Base-by-base conservation (phyloP, 2,329 filamentous ascomycete species). In the Parastagonospora avenae region DNA sequence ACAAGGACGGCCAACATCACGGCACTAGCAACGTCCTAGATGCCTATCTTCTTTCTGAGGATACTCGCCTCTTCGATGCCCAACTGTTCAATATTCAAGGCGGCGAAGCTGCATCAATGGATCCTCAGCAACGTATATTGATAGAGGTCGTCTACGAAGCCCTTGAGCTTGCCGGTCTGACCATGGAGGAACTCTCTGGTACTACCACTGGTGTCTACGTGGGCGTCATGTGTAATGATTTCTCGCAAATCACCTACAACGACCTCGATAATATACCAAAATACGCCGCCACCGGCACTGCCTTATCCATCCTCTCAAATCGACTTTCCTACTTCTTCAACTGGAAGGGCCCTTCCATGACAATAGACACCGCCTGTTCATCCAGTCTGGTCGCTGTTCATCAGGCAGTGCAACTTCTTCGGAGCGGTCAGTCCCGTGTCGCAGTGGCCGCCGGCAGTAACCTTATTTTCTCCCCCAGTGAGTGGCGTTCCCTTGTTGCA, bases 351-450 rank as follows among this genome's bases (percentile, higher is more conserved):
- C 67, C 73, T 1, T 69, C 67, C 16, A 65, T 77, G 28, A 73
- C 71, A 4, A 44, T 76, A 9, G 73, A 76, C 31, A 77, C 75
- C 1, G 74, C 70, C 1, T 77, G 74, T 42, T 75, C 73, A 0
- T 64, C 62, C 0, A 54, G 49, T 12, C 37, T 66, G 5, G 48
- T 63, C 5, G 42, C 46, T 0, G 41, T 75, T 0, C 63, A 76
- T 51, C 27, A 70, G 10, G 73, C 71, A 4, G 59, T 60, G 12
- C 55, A 60, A 19, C 52, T 50, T 27, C 38, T 72, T 2, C 31
- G 48, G 36, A 39, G 11, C 8, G 6, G 39, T 1, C 36, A 63
- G 27, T 32, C 16, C 4, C 28, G 60, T 6, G 48, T 53, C 6
- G 57, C 62, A 12, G 62, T 60, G 12, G 54, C 55, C 9, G 57